These are phyloP conservation scores for Melanomma pulvis-pyrius DNA, from an alignment of 495 filamentous ascomycete species.

Conservation along the genomic window DNA sequence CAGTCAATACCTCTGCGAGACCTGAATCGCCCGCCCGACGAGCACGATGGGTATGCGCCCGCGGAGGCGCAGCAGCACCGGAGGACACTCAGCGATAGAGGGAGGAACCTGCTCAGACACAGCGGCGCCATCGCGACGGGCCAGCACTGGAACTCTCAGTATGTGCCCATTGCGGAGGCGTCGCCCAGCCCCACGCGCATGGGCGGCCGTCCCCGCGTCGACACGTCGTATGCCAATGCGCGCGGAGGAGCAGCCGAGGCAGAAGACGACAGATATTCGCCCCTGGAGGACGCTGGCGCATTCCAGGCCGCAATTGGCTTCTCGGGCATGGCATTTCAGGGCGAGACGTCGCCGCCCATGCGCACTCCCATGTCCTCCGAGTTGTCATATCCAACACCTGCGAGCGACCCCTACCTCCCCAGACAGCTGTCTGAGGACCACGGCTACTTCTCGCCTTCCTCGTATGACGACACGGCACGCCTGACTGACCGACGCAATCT, in stretches of 20 bases:
- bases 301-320: slow-evolving; percentile 66
- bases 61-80: slow-evolving; percentile 40
- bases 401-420: slow-evolving; percentile 46
- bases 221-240: slow-evolving; percentile 13
- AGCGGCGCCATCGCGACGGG: slow-evolving; percentile 27
- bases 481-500: slow-evolving; percentile 45
- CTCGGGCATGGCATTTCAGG: slow-evolving; percentile 60
- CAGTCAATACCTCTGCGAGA: slow-evolving; percentile 86
- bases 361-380: slow-evolving; percentile 35
- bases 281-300: slow-evolving; percentile 53
- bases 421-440: slow-evolving; percentile 59
- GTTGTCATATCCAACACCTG: slow-evolving; percentile 40
- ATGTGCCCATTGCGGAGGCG: slow-evolving; percentile 57
- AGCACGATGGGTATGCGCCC: slow-evolving; percentile 41
- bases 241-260: slow-evolving; percentile 44
- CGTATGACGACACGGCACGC: slow-evolving; percentile 63
- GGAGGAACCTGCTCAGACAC: slow-evolving; percentile 41
- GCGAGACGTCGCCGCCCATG: slow-evolving; percentile 36
- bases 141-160: slow-evolving; percentile 44
- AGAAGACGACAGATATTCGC: slow-evolving; percentile 49
- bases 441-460: slow-evolving; percentile 54
- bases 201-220: slow-evolving; percentile 18
- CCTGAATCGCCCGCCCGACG: slow-evolving; percentile 64
- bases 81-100: slow-evolving; percentile 46
- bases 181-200: slow-evolving; percentile 52